phyloP scores from a whole-genome alignment of 495 filamentous ascomycete genomes.

The Penicillium coffeae region DNA sequence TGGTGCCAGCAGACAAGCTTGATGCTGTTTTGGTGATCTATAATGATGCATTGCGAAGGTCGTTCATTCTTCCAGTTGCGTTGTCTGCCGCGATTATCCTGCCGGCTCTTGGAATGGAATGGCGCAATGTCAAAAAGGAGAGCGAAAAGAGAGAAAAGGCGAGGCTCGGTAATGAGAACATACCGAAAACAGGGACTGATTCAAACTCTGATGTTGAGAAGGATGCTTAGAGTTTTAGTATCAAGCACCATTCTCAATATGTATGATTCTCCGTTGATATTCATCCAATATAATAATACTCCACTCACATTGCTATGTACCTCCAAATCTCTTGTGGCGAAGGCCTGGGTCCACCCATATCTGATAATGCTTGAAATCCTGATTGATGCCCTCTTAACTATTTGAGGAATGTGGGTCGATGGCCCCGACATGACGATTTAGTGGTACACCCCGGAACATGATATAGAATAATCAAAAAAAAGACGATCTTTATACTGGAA shows the following conservation, averaged over 20 bases:
- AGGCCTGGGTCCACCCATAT: neutral
- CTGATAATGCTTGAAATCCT: neutral
- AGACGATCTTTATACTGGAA: too few species aligned
- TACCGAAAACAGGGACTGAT: neutral
- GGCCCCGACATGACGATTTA: neutral
- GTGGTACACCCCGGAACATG: neutral
- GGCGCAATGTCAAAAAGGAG: conserved; percentile 54
- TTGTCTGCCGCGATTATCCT: conserved; percentile 50
- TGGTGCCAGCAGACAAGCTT: conserved; percentile 41
- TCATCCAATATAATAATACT: neutral
- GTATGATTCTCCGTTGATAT: neutral
- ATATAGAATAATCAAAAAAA: conserved; percentile 1
- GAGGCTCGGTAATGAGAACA: neutral
- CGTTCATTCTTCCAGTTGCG: conserved; percentile 52
- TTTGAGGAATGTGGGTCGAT: neutral
- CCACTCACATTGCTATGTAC: neutral
- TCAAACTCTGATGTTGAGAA: neutral
- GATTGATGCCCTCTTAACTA: neutral
- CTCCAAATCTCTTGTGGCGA: neutral
- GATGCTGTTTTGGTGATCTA: conserved; percentile 48
- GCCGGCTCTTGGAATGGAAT: conserved; percentile 55
- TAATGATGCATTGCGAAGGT: conserved; percentile 51
- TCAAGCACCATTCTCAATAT: neutral
- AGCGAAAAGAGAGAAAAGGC: conserved; percentile 5
- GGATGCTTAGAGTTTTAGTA: neutral